A percentile compares a stretch with the other conserved stretches of the same genome.
phyloP scores from a whole-genome alignment of 2,329 filamentous ascomycete genomes.

The Sporothrix sp. region DNA sequence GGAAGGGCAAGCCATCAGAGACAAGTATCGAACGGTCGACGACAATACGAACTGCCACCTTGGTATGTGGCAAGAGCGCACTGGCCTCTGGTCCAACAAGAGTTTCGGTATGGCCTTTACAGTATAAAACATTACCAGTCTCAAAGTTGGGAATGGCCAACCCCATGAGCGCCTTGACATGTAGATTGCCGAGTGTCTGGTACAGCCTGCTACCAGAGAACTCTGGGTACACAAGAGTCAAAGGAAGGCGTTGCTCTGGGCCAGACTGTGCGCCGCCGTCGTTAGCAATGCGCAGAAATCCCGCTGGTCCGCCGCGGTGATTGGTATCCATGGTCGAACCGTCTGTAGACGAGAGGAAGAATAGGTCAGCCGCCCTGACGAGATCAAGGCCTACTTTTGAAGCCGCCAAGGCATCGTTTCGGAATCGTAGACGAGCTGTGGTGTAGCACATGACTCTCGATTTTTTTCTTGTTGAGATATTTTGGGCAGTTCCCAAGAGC shows the following conservation, averaged over 20 bases:
- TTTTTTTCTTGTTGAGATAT: constrained; percentile 66
- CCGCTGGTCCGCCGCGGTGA: constrained; percentile 62
- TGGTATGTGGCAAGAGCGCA: constrained; percentile 55
- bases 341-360: constrained; percentile 66
- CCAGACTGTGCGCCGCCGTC: constrained; percentile 17
- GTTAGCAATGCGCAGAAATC: constrained; percentile 58
- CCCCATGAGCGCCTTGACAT: constrained; percentile 55
- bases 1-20: constrained; percentile 55
- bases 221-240: constrained; percentile 64
- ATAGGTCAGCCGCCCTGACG: constrained; percentile 56
- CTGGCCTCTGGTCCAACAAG: constrained; percentile 55
- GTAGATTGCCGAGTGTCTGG: constrained; percentile 71
- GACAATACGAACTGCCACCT: constrained; percentile 60
- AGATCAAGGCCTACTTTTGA: constrained; percentile 46
- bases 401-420: constrained; percentile 35
- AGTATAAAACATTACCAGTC: constrained; percentile 62
- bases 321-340: constrained; percentile 72
- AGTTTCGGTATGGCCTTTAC: constrained; percentile 59
- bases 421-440: constrained; percentile 30
- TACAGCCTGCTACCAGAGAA: constrained; percentile 79
- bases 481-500: constrained; percentile 79
- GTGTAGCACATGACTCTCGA: constrained; percentile 46
- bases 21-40: constrained; percentile 55
- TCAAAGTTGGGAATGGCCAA: constrained; percentile 65
- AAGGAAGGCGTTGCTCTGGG: background rate